Base-by-base conservation (phyloP, 139 green algal species). In the Tetratostichococcus sp. region DNA sequence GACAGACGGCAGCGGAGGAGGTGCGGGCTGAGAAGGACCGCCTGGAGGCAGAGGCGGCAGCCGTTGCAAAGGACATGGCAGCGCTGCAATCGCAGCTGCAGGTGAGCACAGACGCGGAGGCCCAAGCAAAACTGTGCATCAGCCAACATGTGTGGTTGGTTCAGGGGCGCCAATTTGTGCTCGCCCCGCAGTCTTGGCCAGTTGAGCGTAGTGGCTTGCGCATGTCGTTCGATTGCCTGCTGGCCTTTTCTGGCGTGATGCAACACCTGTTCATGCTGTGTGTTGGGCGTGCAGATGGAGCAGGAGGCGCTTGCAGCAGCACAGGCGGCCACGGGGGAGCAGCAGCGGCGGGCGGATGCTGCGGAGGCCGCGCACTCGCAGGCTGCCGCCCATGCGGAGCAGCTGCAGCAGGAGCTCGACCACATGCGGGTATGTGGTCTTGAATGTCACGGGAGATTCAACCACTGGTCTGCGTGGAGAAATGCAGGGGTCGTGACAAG, bases 1-100 rank as follows among this genome's bases (percentile, higher is more conserved):
- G n/a, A n/a, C n/a, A n/a, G n/a, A n/a, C 65, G 26, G 83, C 81
- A 77, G 81, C 81, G 1, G 77, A 77, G 42, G 77, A 81, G 66
- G 50, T 68, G 62, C 62, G 30, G 26, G 26, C 62, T 2, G 28
- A 68, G 62, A 16, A 22, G 62, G 62, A 68, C 1, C n/a, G 28
- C n/a, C 62, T 68, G n/a, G 28, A 68, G 62, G 62, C 26, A 14
- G 28, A 35, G 62, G 5, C 16, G 5, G 28, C 11, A 16, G 26
- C 16, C 5, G 28, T 35, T 28, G 43, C 32, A 0, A 67, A 68
- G 35, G 74, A 85, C 65, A 65, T 83, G 71, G 65, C 70, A n/a
- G 68, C 72, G 33, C 57, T 76, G 57, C 42, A 35, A 26, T 72
- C 39, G 30, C 39, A 72, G 35, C 34, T 58, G 30, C 57, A 75